Evolutionary conservation across 306 rosid species (phyloP).

Genomic region (Vachellia collinsii): DNA sequence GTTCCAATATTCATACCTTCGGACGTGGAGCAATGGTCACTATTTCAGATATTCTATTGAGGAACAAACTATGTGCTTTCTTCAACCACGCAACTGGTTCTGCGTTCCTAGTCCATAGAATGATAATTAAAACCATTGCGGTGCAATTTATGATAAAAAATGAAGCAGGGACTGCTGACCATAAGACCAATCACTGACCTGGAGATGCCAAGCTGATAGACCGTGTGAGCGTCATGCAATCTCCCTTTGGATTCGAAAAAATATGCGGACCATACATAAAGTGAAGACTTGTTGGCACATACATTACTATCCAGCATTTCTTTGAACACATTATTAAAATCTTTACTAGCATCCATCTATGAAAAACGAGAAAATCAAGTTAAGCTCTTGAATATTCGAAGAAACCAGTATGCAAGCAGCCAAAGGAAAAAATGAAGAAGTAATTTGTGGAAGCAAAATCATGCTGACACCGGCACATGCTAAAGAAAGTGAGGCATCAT

Average conservation of each 20-base stretch:
- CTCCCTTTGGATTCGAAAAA: constrained; percentile 51
- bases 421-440: neutral
- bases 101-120: constrained; percentile 65
- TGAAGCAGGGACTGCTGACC: constrained; percentile 22
- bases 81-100: constrained; percentile 73
- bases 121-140: constrained; percentile 19
- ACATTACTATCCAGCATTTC: constrained; percentile 57
- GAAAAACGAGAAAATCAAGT: constrained; percentile 17
- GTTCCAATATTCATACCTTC: constrained; percentile 46
- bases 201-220: constrained; percentile 69
- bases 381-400: constrained; percentile 12
- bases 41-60: constrained; percentile 62
- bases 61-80: constrained; percentile 67
- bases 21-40: constrained; percentile 50
- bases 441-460: neutral
- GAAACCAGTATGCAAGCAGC: neutral
- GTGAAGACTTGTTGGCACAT: constrained; percentile 51
- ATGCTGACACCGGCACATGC: neutral
- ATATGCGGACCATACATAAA: constrained; percentile 17
- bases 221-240: constrained; percentile 58
- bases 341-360: constrained; percentile 54
- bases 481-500: neutral
- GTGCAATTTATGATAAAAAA: constrained; percentile 25
- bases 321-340: constrained; percentile 48
- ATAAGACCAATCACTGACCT: constrained; percentile 53